Percentiles rank a stretch among this genome's conserved stretches.
These are phyloP conservation scores for Panaeolus cyanescens DNA, from an alignment of 768 basidiomycete genomes.

Conservation along the genomic window DNA sequence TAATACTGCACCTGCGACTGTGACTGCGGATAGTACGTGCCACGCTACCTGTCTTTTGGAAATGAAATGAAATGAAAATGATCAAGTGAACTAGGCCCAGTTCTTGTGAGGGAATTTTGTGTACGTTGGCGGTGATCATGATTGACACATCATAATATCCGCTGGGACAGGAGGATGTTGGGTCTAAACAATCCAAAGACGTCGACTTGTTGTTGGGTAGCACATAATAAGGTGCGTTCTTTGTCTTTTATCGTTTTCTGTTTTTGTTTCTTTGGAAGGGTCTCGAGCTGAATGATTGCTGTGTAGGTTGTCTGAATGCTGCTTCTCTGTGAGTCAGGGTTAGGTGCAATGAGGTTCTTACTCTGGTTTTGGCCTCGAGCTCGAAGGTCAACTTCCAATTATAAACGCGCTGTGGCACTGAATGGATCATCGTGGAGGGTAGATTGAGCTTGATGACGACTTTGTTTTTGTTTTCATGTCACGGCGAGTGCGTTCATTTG, in stretches of 20 bases:
- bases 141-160: conserved; percentile 1
- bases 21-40: too few relatives aligned
- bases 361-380: background rate
- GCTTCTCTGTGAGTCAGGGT: background rate
- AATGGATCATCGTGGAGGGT: too few relatives aligned
- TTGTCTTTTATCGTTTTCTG: background rate
- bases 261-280: background rate
- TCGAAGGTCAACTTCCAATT: background rate
- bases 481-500: too few relatives aligned
- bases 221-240: background rate
- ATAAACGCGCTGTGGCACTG: too few relatives aligned
- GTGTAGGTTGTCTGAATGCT: background rate
- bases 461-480: too few relatives aligned
- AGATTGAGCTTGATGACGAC: too few relatives aligned
- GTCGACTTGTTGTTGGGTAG: background rate
- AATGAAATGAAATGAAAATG: too few relatives aligned
- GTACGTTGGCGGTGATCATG: background rate
- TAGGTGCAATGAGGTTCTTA: too few relatives aligned
- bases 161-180: background rate
- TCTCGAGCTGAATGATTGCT: background rate
- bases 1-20: too few relatives aligned
- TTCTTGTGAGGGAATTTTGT: background rate
- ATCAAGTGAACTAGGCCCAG: background rate
- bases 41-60: background rate
- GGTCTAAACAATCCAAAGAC: background rate